Evolutionary conservation across 805 yeast species (phyloP), one percentile per base, ranked within the genome.

Genomic region (Torulaspora maleeae): DNA sequence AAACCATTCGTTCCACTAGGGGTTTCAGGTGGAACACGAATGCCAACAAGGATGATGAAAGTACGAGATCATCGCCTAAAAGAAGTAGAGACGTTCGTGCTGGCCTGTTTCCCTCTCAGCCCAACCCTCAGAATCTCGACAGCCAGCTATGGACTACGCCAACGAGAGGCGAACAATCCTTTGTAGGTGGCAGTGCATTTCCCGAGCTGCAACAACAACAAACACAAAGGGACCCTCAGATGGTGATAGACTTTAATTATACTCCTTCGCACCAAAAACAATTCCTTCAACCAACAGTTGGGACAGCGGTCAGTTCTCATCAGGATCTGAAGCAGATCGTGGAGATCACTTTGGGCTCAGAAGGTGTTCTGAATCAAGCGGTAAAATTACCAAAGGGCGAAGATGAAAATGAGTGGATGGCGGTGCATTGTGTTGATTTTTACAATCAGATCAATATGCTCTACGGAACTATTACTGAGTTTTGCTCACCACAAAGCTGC

Each of bases 381-480:
- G 98, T 91, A 17, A 85, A 85, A 60, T 72, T 93, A 24, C 99
- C 99, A 13, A 85, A 78, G 55, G 98, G 93, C 49, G 99, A 91
- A 66, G 93, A 87, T 58, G 61, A 81, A 44, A 83, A 84, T 57
- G 99, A 91, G 64, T 91, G 99, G 99, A 68, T 91, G 45, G 98
- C 99, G 0, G 95, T 90, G 10, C 96, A 91, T 63, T 93, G 91
- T n/a, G 97, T 90, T 13, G 98, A 91, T 66, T 93, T 91, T 62
- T 91, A 86, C 69, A 90, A 90, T 64, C 99, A 91, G 64, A 83
- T 91, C 54, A 91, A 91, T 67, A 93, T 91, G 99, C 72, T 91
- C 6, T 91, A 93, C 58, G 96, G 97, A 8, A 81, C 97, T 3
- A 86, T 93, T 52, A 91, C 98, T 1, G 96, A 89, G 68, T 90